Evolutionary conservation across 306 rosid species (phyloP).

Genomic region (Mimosa pudica): DNA sequence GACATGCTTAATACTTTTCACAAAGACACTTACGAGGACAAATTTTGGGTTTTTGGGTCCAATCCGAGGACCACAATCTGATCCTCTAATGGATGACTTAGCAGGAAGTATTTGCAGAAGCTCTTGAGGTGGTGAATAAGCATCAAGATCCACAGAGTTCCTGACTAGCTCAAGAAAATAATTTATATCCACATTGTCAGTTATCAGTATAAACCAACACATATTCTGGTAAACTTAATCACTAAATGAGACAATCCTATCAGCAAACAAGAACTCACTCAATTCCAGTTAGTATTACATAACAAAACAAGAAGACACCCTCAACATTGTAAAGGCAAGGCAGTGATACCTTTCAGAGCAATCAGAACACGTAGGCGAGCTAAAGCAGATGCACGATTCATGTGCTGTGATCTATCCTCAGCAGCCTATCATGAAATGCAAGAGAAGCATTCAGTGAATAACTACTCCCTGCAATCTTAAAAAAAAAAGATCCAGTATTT

Average conservation of each 20-base stretch:
- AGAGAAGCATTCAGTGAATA: slow-evolving; percentile 14
- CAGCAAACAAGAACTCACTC: neutral
- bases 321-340: neutral
- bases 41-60: slow-evolving; percentile 85
- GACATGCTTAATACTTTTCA: neutral
- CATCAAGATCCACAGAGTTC: neutral
- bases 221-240: neutral
- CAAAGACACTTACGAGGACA: slow-evolving; percentile 43
- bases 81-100: slow-evolving; percentile 47
- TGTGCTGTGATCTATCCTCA: slow-evolving; percentile 95
- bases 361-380: slow-evolving; percentile 78
- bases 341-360: slow-evolving; percentile 66
- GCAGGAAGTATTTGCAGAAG: slow-evolving; percentile 53
- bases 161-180: slow-evolving; percentile 9
- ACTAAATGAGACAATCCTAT: slow-evolving; percentile 8
- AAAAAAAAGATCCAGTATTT: too few relatives aligned
- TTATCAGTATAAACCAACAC: neutral
- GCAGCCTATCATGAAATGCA: slow-evolving; percentile 54
- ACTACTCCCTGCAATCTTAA: too few relatives aligned
- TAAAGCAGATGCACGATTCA: slow-evolving; percentile 82
- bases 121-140: slow-evolving; percentile 9
- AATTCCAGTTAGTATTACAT: neutral
- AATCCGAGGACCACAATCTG: slow-evolving; percentile 76
- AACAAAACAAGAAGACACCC: slow-evolving; percentile 7
- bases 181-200: slow-evolving; percentile 16